Evolutionary conservation across 768 basidiomycete genomes (phyloP), one percentile per base, ranked within the genome.

Genomic region (Serendipita sp.): DNA sequence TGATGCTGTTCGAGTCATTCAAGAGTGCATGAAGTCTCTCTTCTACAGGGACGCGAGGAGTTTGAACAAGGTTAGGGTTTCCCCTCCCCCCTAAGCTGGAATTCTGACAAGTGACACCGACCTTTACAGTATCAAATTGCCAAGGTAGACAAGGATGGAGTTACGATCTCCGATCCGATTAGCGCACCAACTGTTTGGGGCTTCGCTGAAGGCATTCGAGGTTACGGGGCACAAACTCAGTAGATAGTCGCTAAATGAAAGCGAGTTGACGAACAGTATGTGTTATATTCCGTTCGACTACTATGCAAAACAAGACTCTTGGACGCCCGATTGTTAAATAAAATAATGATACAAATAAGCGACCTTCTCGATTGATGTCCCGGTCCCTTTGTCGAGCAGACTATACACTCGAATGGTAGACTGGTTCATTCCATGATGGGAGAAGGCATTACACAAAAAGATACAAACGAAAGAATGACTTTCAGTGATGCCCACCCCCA

Each of bases 11-110:
- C 76, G 79, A 69, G 86, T 98, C 65, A 71, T 99, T 63, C 83
- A 88, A 70, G 83, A 88, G 60, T 84, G 87, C 72, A 90, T 99
- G 86, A 84, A 85, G 68, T 93, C 98, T 15, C 80, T 99, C 55
- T 98, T 86, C 76, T 99, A 99, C 76, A 84, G 96, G 48, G 96
- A 99, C 69, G 95, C 95, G 3, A 80, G 95, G 68, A 91, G 89
- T 77, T 76, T 94, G 73, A 88, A 98, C 80, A 96, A 97, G 83
- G 94, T 91, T 67, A 36, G 79, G 71, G 48, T 34, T n/a, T 29
- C 27, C 11, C 52, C 58, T 44, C 16, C 62, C 23, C 29, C 23
- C 23, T 23, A 23, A 23, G 13, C 60, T 37, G 15, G 13, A 16
- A n/a, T 45, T 44, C 50, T 44, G 63, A 34, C 29, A 52, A 31